Percentiles rank a stretch among this genome's conserved stretches.
These are phyloP conservation scores for Ramaria sp. DNA, from an alignment of 768 basidiomycete genomes.

Conservation along the genomic window DNA sequence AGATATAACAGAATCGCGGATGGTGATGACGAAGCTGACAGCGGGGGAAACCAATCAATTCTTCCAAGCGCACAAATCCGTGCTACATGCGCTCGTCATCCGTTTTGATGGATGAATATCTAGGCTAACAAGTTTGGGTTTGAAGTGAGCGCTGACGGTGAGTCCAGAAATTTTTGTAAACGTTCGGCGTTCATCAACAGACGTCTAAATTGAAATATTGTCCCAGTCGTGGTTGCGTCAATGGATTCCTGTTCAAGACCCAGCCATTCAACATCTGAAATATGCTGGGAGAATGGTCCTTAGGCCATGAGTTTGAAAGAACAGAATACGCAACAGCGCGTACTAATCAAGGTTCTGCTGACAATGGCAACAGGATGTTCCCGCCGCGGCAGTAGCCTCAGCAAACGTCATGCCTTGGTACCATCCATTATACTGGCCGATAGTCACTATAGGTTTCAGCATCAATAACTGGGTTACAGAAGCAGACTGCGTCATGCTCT, in stretches of 20 bases:
- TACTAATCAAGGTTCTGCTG: constrained; percentile 87
- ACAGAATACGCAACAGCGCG: constrained; percentile 15
- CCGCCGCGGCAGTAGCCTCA: constrained; percentile 47
- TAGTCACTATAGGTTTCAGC: constrained; percentile 18
- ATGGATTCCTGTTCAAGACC: constrained; percentile 49
- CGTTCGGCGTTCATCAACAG: constrained; percentile 14
- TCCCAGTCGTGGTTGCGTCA: constrained; percentile 37
- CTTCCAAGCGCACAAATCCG: too few relatives aligned
- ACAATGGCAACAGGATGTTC: constrained; percentile 48
- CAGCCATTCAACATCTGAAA: constrained; percentile 68
- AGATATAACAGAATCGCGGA: too few relatives aligned
- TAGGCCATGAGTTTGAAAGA: not conserved
- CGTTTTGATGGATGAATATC: too few relatives aligned
- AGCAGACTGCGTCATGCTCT: not conserved
- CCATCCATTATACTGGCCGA: constrained; percentile 80
- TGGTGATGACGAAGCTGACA: too few relatives aligned
- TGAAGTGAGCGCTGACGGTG: too few relatives aligned
- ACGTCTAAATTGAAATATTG: constrained; percentile 54
- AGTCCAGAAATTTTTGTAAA: too few relatives aligned
- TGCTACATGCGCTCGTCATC: too few relatives aligned
- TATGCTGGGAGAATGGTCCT: constrained; percentile 29
- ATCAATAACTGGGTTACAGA: not conserved
- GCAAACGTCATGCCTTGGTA: constrained; percentile 44
- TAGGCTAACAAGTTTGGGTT: too few relatives aligned
- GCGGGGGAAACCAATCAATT: too few relatives aligned